A percentile compares a stretch with the other conserved stretches of the same genome.
phyloP scores from a whole-genome alignment of 1,284 basidiomycete species.

The Rhodotorula sp. region DNA sequence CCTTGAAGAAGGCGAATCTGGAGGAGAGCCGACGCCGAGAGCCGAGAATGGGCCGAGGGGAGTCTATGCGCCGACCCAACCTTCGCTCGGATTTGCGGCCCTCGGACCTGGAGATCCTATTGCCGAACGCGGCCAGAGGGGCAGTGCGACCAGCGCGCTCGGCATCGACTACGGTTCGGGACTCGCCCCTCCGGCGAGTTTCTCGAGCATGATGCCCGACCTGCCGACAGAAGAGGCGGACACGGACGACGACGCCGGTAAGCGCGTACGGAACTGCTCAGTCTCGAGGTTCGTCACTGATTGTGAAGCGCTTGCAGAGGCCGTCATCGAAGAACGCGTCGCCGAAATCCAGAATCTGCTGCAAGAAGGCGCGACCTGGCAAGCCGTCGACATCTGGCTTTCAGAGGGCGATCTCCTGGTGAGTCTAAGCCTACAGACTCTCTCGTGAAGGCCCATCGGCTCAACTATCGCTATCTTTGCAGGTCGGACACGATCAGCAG shows the following conservation, averaged over 20 bases:
- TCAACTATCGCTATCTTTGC: neutral
- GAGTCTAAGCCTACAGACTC: neutral
- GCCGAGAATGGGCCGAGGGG: neutral
- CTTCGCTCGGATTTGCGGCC: neutral
- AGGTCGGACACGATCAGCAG: conserved; percentile 12
- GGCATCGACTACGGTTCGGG: neutral
- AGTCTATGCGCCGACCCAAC: neutral
- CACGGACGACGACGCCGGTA: neutral
- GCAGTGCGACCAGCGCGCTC: neutral
- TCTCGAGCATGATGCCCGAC: neutral
- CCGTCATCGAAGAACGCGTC: conserved; percentile 5
- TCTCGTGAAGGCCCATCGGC: too few relatives aligned
- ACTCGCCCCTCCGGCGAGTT: neutral
- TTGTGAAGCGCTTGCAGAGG: conserved; percentile 1
- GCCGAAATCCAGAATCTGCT: conserved; percentile 5
- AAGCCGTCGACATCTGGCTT: conserved; percentile 25
- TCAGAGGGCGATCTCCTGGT: conserved; percentile 31
- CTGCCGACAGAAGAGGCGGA: neutral
- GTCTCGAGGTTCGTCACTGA: neutral
- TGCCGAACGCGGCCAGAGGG: neutral
- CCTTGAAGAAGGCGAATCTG: conserved; percentile 16
- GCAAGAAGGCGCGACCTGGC: conserved; percentile 19
- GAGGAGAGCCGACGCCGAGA: neutral
- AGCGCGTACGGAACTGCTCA: neutral
- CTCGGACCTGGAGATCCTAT: neutral